A percentile compares a stretch with the other conserved stretches of the same genome.
phyloP scores from a whole-genome alignment of 1,284 basidiomycete genomes.

The Pseudozyma pruni region DNA sequence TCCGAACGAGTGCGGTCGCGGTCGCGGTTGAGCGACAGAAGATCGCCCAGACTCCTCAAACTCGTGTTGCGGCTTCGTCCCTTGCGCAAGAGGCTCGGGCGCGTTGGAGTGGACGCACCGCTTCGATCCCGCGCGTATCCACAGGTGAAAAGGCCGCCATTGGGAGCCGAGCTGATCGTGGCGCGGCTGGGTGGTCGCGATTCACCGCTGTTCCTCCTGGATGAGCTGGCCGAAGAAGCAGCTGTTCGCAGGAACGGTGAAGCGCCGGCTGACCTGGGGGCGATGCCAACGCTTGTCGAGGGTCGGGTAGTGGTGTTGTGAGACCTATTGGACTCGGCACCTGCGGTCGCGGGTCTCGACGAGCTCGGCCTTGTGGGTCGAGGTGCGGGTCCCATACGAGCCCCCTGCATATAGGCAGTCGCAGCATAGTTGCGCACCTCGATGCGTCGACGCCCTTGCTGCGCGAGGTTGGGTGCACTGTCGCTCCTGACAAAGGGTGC shows the following conservation, averaged over 20 bases:
- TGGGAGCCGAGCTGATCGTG: conserved; percentile 20
- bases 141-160: conserved; percentile 47
- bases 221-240: conserved; percentile 11
- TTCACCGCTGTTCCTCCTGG: conserved; percentile 35
- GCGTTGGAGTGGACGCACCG: conserved; percentile 31
- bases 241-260: conserved; percentile 20
- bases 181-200: conserved; percentile 27
- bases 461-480: conserved; percentile 34
- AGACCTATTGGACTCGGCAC: not conserved
- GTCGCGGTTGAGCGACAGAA: conserved; percentile 27
- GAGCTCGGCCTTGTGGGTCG: conserved; percentile 3
- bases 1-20: conserved; percentile 7
- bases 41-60: conserved; percentile 26
- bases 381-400: conserved; percentile 42
- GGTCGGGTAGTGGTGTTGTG: conserved; percentile 4
- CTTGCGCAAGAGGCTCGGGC: conserved; percentile 13
- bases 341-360: conserved; percentile 28
- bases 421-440: conserved; percentile 36
- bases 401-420: conserved; percentile 34
- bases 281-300: conserved; percentile 11
- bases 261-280: conserved; percentile 1
- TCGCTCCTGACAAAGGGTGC: conserved; percentile 32
- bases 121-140: conserved; percentile 33
- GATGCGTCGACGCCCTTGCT: conserved; percentile 15
- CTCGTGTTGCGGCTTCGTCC: conserved; percentile 28